Percentiles rank a stretch among this genome's conserved stretches.
Evolutionary conservation across 768 basidiomycete genomes (phyloP).

Genomic region (Leccinum aurantiacum): DNA sequence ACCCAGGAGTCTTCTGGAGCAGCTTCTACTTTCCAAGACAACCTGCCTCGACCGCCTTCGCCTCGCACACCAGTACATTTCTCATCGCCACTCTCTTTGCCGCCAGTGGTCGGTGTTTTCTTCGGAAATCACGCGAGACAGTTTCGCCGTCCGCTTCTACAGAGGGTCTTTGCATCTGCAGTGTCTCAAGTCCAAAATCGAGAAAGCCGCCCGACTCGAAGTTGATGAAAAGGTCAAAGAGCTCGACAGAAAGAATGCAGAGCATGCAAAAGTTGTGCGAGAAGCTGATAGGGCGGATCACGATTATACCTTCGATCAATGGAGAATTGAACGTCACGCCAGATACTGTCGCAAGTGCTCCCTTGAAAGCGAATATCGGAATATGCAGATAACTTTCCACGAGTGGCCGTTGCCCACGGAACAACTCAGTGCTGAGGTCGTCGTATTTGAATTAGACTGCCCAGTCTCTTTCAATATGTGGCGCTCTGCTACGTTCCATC

Average conservation of each 20-base stretch:
- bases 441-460: slow-evolving; percentile 44
- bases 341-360: not conserved
- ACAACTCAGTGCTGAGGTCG: slow-evolving; percentile 21
- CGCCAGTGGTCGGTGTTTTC: slow-evolving; percentile 34
- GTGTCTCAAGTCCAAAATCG: slow-evolving; percentile 29
- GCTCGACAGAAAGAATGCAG: not conserved
- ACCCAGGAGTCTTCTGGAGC: slow-evolving; percentile 16
- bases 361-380: not conserved
- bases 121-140: slow-evolving; percentile 5
- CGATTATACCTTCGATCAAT: not conserved
- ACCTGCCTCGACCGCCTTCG: slow-evolving; percentile 29
- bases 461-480: slow-evolving; percentile 44
- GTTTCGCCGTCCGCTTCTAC: slow-evolving; percentile 40
- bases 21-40: slow-evolving; percentile 28
- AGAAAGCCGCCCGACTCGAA: not conserved
- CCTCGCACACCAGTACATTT: slow-evolving; percentile 32
- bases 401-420: slow-evolving; percentile 37
- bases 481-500: slow-evolving; percentile 41
- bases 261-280: not conserved
- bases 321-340: not conserved
- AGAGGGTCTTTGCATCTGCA: slow-evolving; percentile 22
- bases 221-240: not conserved
- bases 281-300: not conserved
- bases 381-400: not conserved
- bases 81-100: slow-evolving; percentile 21